Percentiles rank a stretch among this genome's conserved stretches.
These are phyloP conservation scores for Apiotrichum veenhuisii DNA, from an alignment of 1,284 basidiomycete species.

Conservation along the genomic window DNA sequence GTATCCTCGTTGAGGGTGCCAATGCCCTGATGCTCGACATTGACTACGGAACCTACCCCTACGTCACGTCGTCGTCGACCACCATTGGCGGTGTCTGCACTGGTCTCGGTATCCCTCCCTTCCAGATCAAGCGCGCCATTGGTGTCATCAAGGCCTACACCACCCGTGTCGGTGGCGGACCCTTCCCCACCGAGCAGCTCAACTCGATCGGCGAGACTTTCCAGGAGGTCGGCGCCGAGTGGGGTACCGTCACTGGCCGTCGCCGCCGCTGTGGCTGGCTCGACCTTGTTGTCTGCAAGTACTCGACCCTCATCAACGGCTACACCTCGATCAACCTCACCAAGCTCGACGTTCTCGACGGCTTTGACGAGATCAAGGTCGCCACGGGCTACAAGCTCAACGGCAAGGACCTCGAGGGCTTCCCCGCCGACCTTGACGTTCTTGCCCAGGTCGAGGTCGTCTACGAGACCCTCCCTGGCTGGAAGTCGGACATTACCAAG, in stretches of 20 bases:
- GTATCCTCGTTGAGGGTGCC: constrained; percentile 89
- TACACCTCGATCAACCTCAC: constrained; percentile 93
- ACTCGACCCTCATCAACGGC: constrained; percentile 92
- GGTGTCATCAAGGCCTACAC: constrained; percentile 98
- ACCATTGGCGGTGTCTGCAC: constrained; percentile 91
- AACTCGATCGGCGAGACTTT: constrained; percentile 81
- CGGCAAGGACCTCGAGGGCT: constrained; percentile 73
- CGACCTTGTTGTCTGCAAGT: constrained; percentile 89
- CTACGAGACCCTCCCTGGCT: constrained; percentile 89
- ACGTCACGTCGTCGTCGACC: constrained; percentile 90
- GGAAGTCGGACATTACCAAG: constrained; percentile 75
- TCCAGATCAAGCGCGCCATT: constrained; percentile 74
- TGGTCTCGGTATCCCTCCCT: constrained; percentile 90
- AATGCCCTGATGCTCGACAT: constrained; percentile 98
- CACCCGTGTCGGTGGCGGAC: constrained; percentile 92
- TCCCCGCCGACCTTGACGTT: constrained; percentile 87
- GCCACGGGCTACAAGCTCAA: constrained; percentile 75
- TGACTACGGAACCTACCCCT: constrained; percentile 97
- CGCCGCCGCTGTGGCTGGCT: constrained; percentile 94
- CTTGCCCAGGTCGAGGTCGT: constrained; percentile 78
- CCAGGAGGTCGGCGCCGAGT: constrained; percentile 91
- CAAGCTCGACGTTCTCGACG: constrained; percentile 90
- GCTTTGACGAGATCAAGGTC: constrained; percentile 82
- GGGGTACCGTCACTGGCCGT: constrained; percentile 86
- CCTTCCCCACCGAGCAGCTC: constrained; percentile 94